Base-by-base conservation (phyloP, 1,284 basidiomycete genomes). In the Phenoliferia sp. region DNA sequence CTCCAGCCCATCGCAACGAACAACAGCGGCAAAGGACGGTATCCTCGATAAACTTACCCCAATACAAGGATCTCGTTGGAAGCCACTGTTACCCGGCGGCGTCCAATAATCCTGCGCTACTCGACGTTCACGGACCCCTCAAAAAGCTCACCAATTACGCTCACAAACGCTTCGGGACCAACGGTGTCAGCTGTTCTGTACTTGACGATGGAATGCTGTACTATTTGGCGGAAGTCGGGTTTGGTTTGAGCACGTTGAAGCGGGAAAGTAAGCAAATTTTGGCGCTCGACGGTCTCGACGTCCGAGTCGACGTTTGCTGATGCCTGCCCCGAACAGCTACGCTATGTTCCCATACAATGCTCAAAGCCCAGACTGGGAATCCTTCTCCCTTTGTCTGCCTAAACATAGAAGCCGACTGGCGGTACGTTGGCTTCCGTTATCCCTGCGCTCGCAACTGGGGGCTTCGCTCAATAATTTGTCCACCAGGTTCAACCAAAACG, bases 391-490 rank as follows among this genome's bases (percentile, higher is more conserved):
- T 72, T 54, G 71, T 72, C 44, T 50, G 69, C 10, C 64, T 70
- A 17, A 66, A 72, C 59, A 70, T 72, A 16, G 26, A 56, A 16
- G 50, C 65, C 17, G 71, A 72, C 36, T 72, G 71, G 71, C 64
- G 71, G 50, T 52, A n/a, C 39, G 50, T 26, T 44, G 29, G n/a
- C 5, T 6, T 15, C 17, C 7, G 9, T 5, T 2, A 7, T n/a
- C 55, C 3, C 16, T 3, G 0, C 12, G 35, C 29, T 10, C 3
- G 35, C 48, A 16, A 33, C 3, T n/a, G 60, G 3, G n/a, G 28
- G 16, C 6, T 16, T 17, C 52, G 32, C n/a, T 44, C 33, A 3
- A 22, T 16, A 6, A 16, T 50, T 4, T 15, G 3, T 50, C 48
- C 15, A 3, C 48, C 48, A 55, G 52, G 52, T 55, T 55, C 52